Base-by-base conservation (phyloP, 192 early-diverging fungal genomes). In the Linnemannia hyalina region DNA sequence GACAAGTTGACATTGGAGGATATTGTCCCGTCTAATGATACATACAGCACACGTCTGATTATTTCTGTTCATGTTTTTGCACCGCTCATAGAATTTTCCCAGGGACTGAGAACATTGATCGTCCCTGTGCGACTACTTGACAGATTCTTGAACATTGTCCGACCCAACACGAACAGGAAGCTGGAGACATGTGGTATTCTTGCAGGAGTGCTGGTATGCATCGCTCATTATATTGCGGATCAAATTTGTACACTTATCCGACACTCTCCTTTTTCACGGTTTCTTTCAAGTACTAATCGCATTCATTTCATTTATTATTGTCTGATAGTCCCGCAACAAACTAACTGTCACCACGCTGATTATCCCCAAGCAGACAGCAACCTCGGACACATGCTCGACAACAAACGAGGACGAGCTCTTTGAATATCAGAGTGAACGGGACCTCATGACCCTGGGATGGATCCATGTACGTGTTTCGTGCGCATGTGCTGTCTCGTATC, bases 141-240 rank as follows among this genome's bases (percentile, higher is more conserved):
- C 4, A 89, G 90, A 42, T 98, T 98, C 72, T 80, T 96, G 44
- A 87, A 89, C 68, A 92, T 97, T 73, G 96, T 97, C 1, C 76
- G 82, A 13, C 47, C 47, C 9, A 97, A 98, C 83, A 98, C 97
- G 1, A 75, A 74, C 6, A 89, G 90, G 32, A 98, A 98, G 77
- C 83, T 98, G 26, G 97, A 98, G 78, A 98, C 97, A 2, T 97
- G 97, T 86, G 97, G 95, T 6, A 94, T 98, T 26, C 88, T 98
- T 18, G 95, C 92, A 74, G 97, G 97, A 42, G 90, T 81, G 54
- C 84, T 97, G 77, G 92, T 95, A 83, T 77, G 13, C 87, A 76
- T 38, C 77, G 40, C 82, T 81, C 29, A 40, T 23, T 63, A 74
- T 35, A 65, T 41, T 68, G 41, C 40, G 40, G 46, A 41, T 29